Conservation (phyloP, 345 rosid species). For the Populus tremula region DNA sequence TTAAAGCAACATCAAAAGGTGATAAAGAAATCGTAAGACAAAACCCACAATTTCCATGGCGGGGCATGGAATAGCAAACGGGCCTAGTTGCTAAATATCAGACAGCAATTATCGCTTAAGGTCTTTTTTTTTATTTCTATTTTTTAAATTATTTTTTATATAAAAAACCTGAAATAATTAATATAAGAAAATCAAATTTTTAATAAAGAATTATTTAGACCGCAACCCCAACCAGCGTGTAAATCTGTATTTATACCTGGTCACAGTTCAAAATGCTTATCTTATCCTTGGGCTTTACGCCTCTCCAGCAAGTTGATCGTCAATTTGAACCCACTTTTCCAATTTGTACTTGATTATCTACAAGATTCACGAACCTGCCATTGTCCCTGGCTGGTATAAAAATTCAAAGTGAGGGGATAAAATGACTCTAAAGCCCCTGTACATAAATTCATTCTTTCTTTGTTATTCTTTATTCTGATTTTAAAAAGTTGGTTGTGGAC, state of each 20-base stretch:
- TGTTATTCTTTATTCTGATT: no score
- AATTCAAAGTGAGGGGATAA: not conserved
- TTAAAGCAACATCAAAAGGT: constrained; percentile 11
- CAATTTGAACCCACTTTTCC: not conserved
- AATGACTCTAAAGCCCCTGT: not conserved
- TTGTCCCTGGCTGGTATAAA: not conserved
- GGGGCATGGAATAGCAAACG: not conserved
- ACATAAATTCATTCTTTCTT: not conserved
- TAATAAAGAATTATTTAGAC: no score
- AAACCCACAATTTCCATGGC: not conserved
- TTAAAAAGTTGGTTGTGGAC: no score
- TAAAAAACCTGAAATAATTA: no score
- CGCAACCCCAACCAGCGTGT: no score
- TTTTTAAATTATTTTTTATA: no score
- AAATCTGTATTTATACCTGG: not conserved
- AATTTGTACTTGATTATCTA: not conserved
- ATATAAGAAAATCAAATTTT: no score
- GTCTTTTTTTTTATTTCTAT: no score
- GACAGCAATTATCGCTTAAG: no score
- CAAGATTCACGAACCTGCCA: not conserved
- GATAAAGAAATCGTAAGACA: not conserved
- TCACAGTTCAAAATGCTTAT: not conserved
- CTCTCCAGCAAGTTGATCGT: constrained; percentile 25
- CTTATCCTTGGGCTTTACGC: constrained; percentile 20
- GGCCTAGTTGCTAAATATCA: not conserved